Conservation (phyloP, 345 rosid species). For the Citrus reticulata region DNA sequence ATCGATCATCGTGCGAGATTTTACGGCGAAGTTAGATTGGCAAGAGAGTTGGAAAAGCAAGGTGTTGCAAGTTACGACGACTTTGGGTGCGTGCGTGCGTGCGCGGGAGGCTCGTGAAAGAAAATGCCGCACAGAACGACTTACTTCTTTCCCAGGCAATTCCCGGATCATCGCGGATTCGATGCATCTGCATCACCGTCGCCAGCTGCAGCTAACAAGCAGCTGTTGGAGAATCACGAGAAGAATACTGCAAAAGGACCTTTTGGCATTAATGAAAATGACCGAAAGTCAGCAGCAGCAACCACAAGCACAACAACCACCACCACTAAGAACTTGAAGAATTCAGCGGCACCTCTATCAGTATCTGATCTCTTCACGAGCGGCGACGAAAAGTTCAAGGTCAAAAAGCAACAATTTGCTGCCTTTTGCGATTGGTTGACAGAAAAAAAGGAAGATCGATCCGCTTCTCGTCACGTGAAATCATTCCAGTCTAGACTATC, state of each 20-base stretch:
- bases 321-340: background rate
- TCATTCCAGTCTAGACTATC: slow-evolving; percentile 21
- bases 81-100: background rate
- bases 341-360: slow-evolving; percentile 24
- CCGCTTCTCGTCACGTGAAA: slow-evolving; percentile 33
- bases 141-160: slow-evolving; percentile 98
- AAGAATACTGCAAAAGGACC: slow-evolving; percentile 29
- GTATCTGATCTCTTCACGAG: slow-evolving; percentile 58
- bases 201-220: slow-evolving; percentile 16
- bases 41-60: background rate
- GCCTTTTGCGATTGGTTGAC: slow-evolving; percentile 65
- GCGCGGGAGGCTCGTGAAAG: slow-evolving; percentile 11
- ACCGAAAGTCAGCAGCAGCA: slow-evolving; percentile 22
- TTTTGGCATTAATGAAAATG: slow-evolving; percentile 23
- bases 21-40: background rate
- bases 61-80: background rate
- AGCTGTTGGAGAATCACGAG: slow-evolving; percentile 45
- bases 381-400: slow-evolving; percentile 39
- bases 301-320: slow-evolving; percentile 7
- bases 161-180: slow-evolving; percentile 77
- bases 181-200: slow-evolving; percentile 31
- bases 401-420: slow-evolving; percentile 57
- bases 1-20: background rate
- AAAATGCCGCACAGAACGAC: slow-evolving; percentile 95
- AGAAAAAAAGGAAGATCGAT: slow-evolving; percentile 44